Evolutionary conservation across 2,329 filamentous ascomycete genomes (phyloP).

Genomic region (Colletotrichum tamarilloi): DNA sequence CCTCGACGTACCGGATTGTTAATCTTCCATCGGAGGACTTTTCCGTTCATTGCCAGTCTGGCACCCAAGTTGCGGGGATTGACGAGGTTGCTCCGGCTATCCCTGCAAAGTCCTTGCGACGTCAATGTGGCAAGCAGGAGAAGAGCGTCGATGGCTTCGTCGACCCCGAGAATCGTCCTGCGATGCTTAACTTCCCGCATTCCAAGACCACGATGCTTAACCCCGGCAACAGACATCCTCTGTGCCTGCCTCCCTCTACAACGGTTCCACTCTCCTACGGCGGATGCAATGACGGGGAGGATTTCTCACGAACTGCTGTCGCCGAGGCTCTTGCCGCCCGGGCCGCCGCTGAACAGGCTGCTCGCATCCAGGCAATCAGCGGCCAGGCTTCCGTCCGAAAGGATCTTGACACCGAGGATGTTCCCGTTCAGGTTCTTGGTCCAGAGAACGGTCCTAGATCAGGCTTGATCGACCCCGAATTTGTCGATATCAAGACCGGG

Average conservation of each 20-base stretch:
- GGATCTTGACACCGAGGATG: background rate
- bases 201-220: constrained; percentile 29
- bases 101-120: constrained; percentile 34
- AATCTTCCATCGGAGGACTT: background rate
- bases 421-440: background rate
- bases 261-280: constrained; percentile 19
- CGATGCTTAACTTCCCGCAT: constrained; percentile 2
- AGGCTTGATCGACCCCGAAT: constrained; percentile 34
- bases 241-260: constrained; percentile 14
- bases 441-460: background rate
- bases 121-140: background rate
- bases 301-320: no score
- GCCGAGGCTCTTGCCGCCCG: no score
- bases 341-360: background rate
- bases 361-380: no score
- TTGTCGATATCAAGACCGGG: constrained; percentile 47
- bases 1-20: background rate
- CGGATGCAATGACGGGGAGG: background rate
- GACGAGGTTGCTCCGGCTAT: constrained; percentile 8
- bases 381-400: no score
- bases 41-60: background rate
- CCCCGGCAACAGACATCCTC: constrained; percentile 4
- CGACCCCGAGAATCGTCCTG: background rate
- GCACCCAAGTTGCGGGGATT: background rate
- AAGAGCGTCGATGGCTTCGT: background rate